Evolutionary conservation across 2,329 filamentous ascomycete species (phyloP).

Genomic region (Orbilia blumenaviensis): DNA sequence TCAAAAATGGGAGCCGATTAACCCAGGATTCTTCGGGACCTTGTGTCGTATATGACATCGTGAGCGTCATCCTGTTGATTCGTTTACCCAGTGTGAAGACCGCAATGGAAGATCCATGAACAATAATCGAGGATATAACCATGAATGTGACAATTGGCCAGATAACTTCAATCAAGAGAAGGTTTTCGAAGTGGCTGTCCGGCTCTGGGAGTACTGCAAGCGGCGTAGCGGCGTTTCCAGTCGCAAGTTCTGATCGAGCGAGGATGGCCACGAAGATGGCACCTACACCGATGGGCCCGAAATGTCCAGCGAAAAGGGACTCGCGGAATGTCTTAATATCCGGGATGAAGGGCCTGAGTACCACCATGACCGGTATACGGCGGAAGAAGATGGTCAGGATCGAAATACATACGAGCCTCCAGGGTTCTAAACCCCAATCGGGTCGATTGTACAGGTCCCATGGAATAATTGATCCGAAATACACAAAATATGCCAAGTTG

Average conservation of each 20-base stretch:
- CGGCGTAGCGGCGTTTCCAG: slow-evolving; percentile 74
- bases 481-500: slow-evolving; percentile 98
- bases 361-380: slow-evolving; percentile 92
- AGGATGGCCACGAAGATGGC: slow-evolving; percentile 95
- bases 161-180: slow-evolving; percentile 80
- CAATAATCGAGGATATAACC: slow-evolving; percentile 90
- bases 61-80: slow-evolving; percentile 77
- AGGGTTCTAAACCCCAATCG: slow-evolving; percentile 78
- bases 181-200: slow-evolving; percentile 67
- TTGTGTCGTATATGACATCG: slow-evolving; percentile 94
- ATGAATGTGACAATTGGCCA: slow-evolving; percentile 97
- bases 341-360: slow-evolving; percentile 89
- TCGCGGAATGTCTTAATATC: slow-evolving; percentile 99
- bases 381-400: slow-evolving; percentile 94
- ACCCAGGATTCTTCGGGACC: slow-evolving; percentile 94
- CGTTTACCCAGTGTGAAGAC: slow-evolving; percentile 97
- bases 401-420: slow-evolving; percentile 93
- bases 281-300: slow-evolving; percentile 95
- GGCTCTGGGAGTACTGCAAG: slow-evolving; percentile 70
- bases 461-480: slow-evolving; percentile 94
- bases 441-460: slow-evolving; percentile 89
- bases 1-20: slow-evolving; percentile 83
- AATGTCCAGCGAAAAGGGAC: slow-evolving; percentile 94
- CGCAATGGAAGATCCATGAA: slow-evolving; percentile 97
- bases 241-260: slow-evolving; percentile 89